Evolutionary conservation across 1,139 yeast genomes (phyloP).

Genomic region (Candida pseudocylindracea): DNA sequence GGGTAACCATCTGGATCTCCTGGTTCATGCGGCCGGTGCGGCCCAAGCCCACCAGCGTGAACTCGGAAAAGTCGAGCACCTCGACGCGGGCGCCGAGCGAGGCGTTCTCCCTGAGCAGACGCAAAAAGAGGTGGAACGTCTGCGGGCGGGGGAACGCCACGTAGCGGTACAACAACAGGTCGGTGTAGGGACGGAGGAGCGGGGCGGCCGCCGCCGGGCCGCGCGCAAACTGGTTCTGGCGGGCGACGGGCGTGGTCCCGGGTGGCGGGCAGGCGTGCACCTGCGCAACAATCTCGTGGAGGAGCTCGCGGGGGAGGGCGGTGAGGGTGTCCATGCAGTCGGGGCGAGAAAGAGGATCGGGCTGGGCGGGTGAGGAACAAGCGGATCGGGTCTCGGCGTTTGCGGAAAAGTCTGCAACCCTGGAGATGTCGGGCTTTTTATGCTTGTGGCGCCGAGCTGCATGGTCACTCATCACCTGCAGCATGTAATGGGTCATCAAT

Average conservation of each 20-base stretch:
- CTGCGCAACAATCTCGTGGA: constrained; percentile 18
- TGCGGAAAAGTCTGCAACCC: too few species aligned
- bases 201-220: constrained; percentile 17
- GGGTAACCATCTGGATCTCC: constrained; percentile 80
- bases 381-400: too few species aligned
- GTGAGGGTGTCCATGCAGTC: too few species aligned
- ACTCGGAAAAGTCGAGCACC: constrained; percentile 69
- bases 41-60: constrained; percentile 80
- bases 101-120: constrained; percentile 25
- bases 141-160: constrained; percentile 66
- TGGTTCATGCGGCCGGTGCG: constrained; percentile 77
- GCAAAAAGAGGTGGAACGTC: constrained; percentile 51
- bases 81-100: constrained; percentile 46
- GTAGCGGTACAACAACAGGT: constrained; percentile 30
- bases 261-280: constrained; percentile 19
- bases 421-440: too few species aligned
- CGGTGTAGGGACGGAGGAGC: constrained; percentile 13
- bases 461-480: too few species aligned
- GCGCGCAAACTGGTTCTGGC: constrained; percentile 10
- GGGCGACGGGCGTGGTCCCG: constrained; percentile 16
- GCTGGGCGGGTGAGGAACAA: too few species aligned
- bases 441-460: too few species aligned
- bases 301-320: constrained; percentile 17
- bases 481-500: too few species aligned
- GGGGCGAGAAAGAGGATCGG: too few species aligned